Percentiles rank a stretch among this genome's conserved stretches.
phyloP scores from a whole-genome alignment of 495 filamentous ascomycete species.

The Entonaema liquescens region DNA sequence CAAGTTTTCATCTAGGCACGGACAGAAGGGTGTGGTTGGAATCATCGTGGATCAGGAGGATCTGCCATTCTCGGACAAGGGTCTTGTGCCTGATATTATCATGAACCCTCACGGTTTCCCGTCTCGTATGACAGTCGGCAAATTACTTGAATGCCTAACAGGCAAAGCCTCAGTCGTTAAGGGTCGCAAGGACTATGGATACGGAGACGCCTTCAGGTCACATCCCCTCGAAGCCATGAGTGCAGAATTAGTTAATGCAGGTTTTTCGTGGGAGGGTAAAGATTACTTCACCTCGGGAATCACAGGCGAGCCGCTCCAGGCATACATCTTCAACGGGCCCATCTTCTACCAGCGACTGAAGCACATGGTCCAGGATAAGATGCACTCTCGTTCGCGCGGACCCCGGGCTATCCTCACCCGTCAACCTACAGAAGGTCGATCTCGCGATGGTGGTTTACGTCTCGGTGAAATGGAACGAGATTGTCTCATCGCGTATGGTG shows the following conservation, averaged over 20 bases:
- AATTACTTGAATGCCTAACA: conserved; percentile 93
- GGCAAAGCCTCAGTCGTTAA: conserved; percentile 91
- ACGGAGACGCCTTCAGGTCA: conserved; percentile 95
- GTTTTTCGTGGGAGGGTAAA: conserved; percentile 95
- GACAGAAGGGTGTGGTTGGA: conserved; percentile 98
- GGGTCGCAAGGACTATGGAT: conserved; percentile 76
- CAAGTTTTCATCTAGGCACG: conserved; percentile 98
- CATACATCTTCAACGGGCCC: conserved; percentile 97
- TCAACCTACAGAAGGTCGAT: conserved; percentile 96
- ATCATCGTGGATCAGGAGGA: conserved; percentile 96
- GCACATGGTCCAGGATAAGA: conserved; percentile 99
- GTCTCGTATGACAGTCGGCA: conserved; percentile 99
- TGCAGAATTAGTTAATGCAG: conserved; percentile 79
- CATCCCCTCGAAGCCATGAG: conserved; percentile 92
- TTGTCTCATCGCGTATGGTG: conserved; percentile 95
- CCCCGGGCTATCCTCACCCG: conserved; percentile 91
- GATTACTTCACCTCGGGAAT: conserved; percentile 96
- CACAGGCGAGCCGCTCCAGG: conserved; percentile 90
- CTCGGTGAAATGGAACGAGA: conserved; percentile 99
- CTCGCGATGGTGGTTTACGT: conserved; percentile 88
- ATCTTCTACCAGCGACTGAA: conserved; percentile 99
- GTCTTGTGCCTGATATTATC: conserved; percentile 95
- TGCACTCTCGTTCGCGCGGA: conserved; percentile 93
- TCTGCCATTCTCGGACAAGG: conserved; percentile 93
- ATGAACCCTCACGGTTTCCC: conserved; percentile 99